These are phyloP conservation scores for Aristolochia contorta DNA, from an alignment of 164 flowering plant genomes.

Conservation along the genomic window DNA sequence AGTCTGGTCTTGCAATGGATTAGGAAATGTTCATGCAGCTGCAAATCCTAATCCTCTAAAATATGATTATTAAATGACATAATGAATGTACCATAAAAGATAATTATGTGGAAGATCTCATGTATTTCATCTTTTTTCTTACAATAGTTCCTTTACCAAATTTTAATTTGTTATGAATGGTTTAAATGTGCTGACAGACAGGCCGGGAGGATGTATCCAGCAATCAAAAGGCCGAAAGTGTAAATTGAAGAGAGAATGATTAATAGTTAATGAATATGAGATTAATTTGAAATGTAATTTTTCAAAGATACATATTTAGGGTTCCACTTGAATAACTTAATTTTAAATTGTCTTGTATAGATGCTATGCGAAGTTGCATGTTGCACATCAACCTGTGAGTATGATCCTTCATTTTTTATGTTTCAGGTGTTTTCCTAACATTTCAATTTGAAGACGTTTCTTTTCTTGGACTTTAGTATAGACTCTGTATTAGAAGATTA, in stretches of 20 bases:
- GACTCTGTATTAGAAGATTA: not conserved
- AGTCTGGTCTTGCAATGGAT: too few relatives aligned
- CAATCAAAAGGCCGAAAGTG: slow-evolving; percentile 17
- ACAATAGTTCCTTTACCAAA: too few relatives aligned
- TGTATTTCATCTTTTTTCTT: not conserved
- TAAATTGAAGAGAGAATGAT: slow-evolving; percentile 20
- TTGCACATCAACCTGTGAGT: slow-evolving; percentile 34
- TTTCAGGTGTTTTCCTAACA: not conserved
- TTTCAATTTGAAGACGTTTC: not conserved
- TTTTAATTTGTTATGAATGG: too few relatives aligned
- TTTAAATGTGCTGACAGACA: slow-evolving; percentile 37
- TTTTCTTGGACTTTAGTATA: not conserved
- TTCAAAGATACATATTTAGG: not conserved
- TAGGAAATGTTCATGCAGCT: not conserved
- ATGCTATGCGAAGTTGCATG: slow-evolving; percentile 19
- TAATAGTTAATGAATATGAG: slow-evolving; percentile 4
- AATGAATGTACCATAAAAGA: not conserved
- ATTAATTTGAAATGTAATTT: not conserved
- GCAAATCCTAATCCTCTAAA: not conserved
- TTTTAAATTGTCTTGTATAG: slow-evolving; percentile 23
- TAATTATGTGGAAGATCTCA: not conserved
- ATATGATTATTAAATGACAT: not conserved
- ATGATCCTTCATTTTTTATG: not conserved
- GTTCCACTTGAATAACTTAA: not conserved
- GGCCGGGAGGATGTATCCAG: slow-evolving; percentile 19